These are phyloP conservation scores for Leonotis leonurus DNA, from an alignment of 257 asterid species.

Conservation along the genomic window DNA sequence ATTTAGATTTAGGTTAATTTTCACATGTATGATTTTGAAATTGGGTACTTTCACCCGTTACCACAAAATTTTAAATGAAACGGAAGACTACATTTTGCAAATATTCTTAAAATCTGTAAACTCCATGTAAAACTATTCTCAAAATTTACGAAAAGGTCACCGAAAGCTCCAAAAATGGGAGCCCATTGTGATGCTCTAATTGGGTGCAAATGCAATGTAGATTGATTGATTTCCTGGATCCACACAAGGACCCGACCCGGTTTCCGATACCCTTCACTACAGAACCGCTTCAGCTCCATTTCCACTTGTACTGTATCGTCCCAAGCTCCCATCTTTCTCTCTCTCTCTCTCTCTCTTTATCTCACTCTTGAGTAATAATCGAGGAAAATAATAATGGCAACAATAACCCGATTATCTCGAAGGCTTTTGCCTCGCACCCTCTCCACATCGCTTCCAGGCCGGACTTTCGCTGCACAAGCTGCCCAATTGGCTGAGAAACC, in stretches of 20 bases:
- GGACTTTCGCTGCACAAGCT: conserved; percentile 46
- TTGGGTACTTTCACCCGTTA: too few species aligned
- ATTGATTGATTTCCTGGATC: background rate
- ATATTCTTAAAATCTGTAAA: too few species aligned
- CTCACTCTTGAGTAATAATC: background rate
- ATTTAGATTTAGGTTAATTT: too few species aligned
- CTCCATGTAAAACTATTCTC: too few species aligned
- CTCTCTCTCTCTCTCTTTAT: background rate
- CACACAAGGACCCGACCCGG: background rate
- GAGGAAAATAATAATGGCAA: conserved; percentile 52
- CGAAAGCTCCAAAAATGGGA: too few species aligned
- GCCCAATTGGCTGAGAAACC: conserved; percentile 20
- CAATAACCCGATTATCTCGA: conserved; percentile 52
- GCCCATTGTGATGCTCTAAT: too few species aligned
- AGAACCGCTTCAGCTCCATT: background rate
- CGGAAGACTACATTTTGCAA: too few species aligned
- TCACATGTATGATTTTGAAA: too few species aligned
- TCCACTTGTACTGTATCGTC: background rate
- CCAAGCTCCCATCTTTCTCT: background rate
- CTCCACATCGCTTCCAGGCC: conserved; percentile 24
- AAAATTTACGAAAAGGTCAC: too few species aligned
- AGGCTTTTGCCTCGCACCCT: conserved; percentile 43
- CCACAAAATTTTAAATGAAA: too few species aligned
- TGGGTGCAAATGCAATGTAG: background rate
- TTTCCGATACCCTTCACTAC: background rate